phyloP scores from a whole-genome alignment of 768 basidiomycete genomes.

The Podaxis sp. region DNA sequence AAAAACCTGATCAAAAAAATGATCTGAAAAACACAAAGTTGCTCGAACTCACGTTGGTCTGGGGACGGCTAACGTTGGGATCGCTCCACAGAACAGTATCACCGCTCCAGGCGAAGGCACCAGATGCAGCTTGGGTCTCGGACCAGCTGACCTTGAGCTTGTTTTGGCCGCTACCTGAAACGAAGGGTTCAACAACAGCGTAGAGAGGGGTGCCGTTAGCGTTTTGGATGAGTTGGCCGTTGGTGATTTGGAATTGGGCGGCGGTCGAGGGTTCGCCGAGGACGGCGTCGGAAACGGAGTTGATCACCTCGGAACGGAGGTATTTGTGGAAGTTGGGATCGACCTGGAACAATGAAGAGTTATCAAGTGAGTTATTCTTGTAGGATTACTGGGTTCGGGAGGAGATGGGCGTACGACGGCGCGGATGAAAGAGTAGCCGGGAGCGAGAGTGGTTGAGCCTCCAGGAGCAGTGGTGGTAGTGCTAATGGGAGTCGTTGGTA shows the following conservation, averaged over 20 bases:
- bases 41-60: conserved; percentile 42
- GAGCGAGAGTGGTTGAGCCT: conserved; percentile 40
- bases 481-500: conserved; percentile 32
- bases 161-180: conserved; percentile 38
- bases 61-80: conserved; percentile 46
- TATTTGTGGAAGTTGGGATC: conserved; percentile 63
- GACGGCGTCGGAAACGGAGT: conserved; percentile 45
- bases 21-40: neutral
- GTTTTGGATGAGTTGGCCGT: conserved; percentile 56
- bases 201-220: conserved; percentile 43
- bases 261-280: conserved; percentile 50
- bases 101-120: conserved; percentile 54
- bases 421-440: conserved; percentile 53
- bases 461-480: conserved; percentile 29
- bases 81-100: conserved; percentile 60
- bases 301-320: conserved; percentile 47
- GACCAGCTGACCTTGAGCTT: conserved; percentile 52
- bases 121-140: conserved; percentile 42
- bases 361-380: neutral
- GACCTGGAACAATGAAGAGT: conserved; percentile 31
- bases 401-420: conserved; percentile 18
- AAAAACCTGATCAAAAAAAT: neutral
- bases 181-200: conserved; percentile 45
- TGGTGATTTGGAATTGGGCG: conserved; percentile 54
- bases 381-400: neutral